A percentile compares a stretch with the other conserved stretches of the same genome.
These are phyloP conservation scores for Auricularia heimuer DNA, from an alignment of 768 basidiomycete genomes.

Conservation along the genomic window DNA sequence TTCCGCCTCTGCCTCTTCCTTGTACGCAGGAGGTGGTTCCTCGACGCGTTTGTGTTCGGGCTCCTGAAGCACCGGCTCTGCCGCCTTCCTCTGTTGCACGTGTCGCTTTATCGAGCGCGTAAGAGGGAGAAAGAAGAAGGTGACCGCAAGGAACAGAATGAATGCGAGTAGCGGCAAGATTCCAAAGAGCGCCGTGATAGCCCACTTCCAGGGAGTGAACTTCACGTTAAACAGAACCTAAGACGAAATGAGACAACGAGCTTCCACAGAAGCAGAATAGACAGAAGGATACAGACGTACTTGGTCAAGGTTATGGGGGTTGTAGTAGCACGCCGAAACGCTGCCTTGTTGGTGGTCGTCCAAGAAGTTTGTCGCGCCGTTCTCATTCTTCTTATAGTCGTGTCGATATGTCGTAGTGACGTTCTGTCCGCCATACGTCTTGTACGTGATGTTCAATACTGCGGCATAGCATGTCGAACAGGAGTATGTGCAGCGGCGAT, in stretches of 20 bases:
- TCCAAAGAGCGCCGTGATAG: background rate
- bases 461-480: background rate
- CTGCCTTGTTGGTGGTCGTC: background rate
- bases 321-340: background rate
- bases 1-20: no score
- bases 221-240: background rate
- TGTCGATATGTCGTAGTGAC: background rate
- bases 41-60: background rate
- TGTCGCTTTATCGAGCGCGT: background rate
- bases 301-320: background rate
- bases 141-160: background rate
- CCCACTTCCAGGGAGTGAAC: slow-evolving; percentile 1
- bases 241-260: background rate
- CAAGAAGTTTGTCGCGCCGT: background rate
- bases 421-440: background rate
- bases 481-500: background rate
- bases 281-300: background rate
- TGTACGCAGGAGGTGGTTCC: background rate
- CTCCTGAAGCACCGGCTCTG: background rate
- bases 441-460: background rate
- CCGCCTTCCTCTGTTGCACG: no score
- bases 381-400: background rate
- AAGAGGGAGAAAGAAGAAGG: background rate
- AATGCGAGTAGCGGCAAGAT: background rate
- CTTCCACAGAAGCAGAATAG: background rate